Evolutionary conservation across 2,329 filamentous ascomycete genomes (phyloP), one percentile per base, ranked within the genome.

Genomic region (Botrytis squamosa): DNA sequence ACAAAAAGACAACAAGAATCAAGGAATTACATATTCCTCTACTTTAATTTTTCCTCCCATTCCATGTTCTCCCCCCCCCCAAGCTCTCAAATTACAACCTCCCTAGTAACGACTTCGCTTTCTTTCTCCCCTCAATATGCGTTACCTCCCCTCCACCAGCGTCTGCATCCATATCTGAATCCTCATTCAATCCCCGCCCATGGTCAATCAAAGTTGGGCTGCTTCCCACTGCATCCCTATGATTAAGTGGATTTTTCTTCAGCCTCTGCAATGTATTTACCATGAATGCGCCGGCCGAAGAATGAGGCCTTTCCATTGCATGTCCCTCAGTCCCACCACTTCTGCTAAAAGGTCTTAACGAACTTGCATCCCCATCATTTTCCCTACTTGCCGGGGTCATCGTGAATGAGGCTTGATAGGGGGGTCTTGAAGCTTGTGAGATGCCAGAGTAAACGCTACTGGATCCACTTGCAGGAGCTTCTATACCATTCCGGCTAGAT

Each of bases 381-480:
- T 77, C 72, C 60, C 44, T 73, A 38, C 40, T 77, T 12, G 76
- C 75, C 7, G 78, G 78, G 2, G 80, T 80, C 79, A 81, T 81
- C n/a, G 75, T 77, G 64, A 81, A 72, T 9, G 71, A 74, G 20
- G 76, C 69, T 46, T 78, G 64, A 49, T 72, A 72, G 14, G 65
- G 77, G 55, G 79, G 49, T 25, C 55, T 71, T 25, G 68, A 71
- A 8, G 71, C 42, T 18, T 75, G 75, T 1, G 75, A 76, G 49
- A 76, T 75, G 20, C 76, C 65, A 6, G 79, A 80, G 57, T 76
- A 71, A 20, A 77, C 63, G 64, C 79, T 81, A 52, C 79, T 80
- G 10, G 78, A 77, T 38, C 74, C 78, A 71, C 80, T 81, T 2
- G 73, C 73, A 25, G 78, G 76, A 25, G 79, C 75, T 18, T 74